Evolutionary conservation across 2,329 filamentous ascomycete genomes (phyloP).

Genomic region (Botrytis paeoniae): DNA sequence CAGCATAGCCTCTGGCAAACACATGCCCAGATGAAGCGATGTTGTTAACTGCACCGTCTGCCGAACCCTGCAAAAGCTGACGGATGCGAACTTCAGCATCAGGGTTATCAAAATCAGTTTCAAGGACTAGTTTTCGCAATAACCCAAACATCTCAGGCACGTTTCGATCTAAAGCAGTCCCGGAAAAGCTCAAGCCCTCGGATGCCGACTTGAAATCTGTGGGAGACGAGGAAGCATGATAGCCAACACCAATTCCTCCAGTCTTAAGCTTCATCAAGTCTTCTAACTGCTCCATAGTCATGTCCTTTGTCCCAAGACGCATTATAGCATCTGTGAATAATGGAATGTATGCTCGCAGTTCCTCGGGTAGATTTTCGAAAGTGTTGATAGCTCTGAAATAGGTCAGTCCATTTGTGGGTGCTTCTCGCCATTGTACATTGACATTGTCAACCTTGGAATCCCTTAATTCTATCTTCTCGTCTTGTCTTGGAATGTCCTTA

Average conservation of each 20-base stretch:
- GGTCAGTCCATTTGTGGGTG: slow-evolving; percentile 90
- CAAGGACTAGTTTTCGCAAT: slow-evolving; percentile 72
- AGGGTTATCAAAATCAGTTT: slow-evolving; percentile 85
- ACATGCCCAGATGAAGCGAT: slow-evolving; percentile 88
- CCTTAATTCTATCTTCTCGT: slow-evolving; percentile 57
- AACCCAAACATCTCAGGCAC: slow-evolving; percentile 89
- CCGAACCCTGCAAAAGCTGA: slow-evolving; percentile 80
- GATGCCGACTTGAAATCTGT: slow-evolving; percentile 65
- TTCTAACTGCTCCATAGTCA: slow-evolving; percentile 91
- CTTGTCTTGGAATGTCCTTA: slow-evolving; percentile 78
- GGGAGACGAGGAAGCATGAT: slow-evolving; percentile 79
- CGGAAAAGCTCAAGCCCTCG: slow-evolving; percentile 81
- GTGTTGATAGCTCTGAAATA: slow-evolving; percentile 90
- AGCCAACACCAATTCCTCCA: slow-evolving; percentile 80
- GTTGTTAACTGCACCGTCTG: slow-evolving; percentile 86
- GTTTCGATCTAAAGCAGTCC: slow-evolving; percentile 86
- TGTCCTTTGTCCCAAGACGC: slow-evolving; percentile 83
- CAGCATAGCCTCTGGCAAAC: slow-evolving; percentile 80
- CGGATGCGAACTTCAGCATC: slow-evolving; percentile 79
- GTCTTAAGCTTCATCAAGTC: slow-evolving; percentile 96
- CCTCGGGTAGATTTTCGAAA: slow-evolving; percentile 75
- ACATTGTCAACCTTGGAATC: slow-evolving; percentile 65
- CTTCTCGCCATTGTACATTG: slow-evolving; percentile 84
- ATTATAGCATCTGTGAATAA: slow-evolving; percentile 91
- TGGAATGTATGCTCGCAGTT: slow-evolving; percentile 79